Evolutionary conservation across 805 yeast species (phyloP).

Genomic region (Wickerhamomyces xylosicus): DNA sequence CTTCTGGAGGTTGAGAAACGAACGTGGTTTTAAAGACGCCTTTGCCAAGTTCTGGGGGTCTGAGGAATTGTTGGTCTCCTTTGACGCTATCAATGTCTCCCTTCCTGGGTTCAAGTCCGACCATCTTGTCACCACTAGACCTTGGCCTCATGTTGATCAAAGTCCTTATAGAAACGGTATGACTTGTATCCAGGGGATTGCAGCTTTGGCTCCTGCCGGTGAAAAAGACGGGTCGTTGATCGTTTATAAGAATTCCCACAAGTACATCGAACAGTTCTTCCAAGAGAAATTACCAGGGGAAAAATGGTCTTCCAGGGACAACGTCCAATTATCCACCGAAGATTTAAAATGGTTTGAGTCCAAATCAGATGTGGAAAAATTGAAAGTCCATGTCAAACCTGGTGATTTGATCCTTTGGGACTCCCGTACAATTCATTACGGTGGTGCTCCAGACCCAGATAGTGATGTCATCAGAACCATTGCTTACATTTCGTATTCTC

Average conservation of each 20-base stretch:
- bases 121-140: constrained; percentile 3
- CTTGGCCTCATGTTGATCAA: constrained; percentile 27
- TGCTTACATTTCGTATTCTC: constrained; percentile 22
- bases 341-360: constrained; percentile 18
- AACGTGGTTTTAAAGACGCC: constrained; percentile 18
- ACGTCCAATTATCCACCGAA: constrained; percentile 12
- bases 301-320: constrained; percentile 17
- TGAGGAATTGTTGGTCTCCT: constrained; percentile 23
- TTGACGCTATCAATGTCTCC: constrained; percentile 22
- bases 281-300: constrained; percentile 7
- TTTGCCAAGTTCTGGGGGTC: constrained; percentile 24
- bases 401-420: constrained; percentile 28
- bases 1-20: constrained; percentile 24
- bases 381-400: constrained; percentile 21
- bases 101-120: constrained; percentile 17
- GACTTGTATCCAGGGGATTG: constrained; percentile 25
- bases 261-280: constrained; percentile 18
- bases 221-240: constrained; percentile 23
- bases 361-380: constrained; percentile 18
- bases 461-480: constrained; percentile 20
- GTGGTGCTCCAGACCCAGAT: constrained; percentile 18
- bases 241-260: constrained; percentile 19
- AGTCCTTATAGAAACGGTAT: constrained; percentile 21
- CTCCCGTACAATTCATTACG: constrained; percentile 23
- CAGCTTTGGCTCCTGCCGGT: constrained; percentile 19